Conservation (phyloP, 306 rosid species). For the Castanopsis chinensis region DNA sequence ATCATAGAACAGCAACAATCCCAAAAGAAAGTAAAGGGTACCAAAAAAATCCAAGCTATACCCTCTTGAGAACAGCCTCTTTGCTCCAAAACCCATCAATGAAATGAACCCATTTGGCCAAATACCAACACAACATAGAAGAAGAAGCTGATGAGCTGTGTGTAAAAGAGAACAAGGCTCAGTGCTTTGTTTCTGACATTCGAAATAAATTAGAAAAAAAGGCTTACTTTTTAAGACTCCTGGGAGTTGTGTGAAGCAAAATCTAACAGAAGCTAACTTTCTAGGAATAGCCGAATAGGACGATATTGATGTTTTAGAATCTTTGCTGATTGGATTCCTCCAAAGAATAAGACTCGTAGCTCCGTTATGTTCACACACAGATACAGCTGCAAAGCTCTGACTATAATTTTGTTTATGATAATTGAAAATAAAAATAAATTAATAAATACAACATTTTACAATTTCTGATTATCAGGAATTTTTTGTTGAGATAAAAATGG, state of each 20-base stretch:
- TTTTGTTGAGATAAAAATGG: too few species aligned
- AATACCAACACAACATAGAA: not conserved
- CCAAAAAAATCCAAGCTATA: slow-evolving; percentile 11
- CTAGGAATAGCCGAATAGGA: not conserved
- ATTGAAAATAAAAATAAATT: slow-evolving; percentile 8
- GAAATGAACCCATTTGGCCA: slow-evolving; percentile 26
- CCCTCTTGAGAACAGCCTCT: slow-evolving; percentile 23
- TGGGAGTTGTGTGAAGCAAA: slow-evolving; percentile 5
- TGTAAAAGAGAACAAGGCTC: not conserved
- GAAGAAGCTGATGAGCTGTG: slow-evolving; percentile 2
- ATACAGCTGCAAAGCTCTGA: not conserved
- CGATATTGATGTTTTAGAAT: slow-evolving; percentile 23
- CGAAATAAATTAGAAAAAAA: not conserved
- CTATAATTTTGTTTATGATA: slow-evolving; percentile 3
- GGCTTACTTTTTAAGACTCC: slow-evolving; percentile 16
- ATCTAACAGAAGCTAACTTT: slow-evolving; percentile 17
- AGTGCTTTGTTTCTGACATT: slow-evolving; percentile 18
- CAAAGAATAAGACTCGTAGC: slow-evolving; percentile 31
- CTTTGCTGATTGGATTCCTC: slow-evolving; percentile 22
- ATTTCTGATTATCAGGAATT: too few species aligned
- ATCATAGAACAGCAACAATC: slow-evolving; percentile 15
- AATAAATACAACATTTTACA: not conserved
- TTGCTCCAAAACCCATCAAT: slow-evolving; percentile 20
- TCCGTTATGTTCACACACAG: slow-evolving; percentile 34
- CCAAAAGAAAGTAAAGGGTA: not conserved